phyloP scores from a whole-genome alignment of 1,139 yeast genomes.

The Diutina pseudorugosa region DNA sequence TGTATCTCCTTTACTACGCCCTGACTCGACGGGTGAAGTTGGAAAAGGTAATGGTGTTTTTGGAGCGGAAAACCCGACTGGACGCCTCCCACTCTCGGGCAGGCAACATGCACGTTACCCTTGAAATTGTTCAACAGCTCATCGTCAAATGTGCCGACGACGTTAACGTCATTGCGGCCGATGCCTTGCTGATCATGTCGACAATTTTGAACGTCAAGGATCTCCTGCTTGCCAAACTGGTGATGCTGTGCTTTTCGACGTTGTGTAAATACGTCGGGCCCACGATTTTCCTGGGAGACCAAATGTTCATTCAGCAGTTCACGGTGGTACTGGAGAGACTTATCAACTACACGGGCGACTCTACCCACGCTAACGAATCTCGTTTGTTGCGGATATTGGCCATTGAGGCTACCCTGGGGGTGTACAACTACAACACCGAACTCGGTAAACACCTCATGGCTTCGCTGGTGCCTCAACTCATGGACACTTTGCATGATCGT shows the following conservation, averaged over 20 bases:
- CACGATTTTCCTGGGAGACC: slow-evolving; percentile 63
- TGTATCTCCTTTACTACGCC: slow-evolving; percentile 84
- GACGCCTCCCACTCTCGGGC: slow-evolving; percentile 53
- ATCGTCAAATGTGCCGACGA: slow-evolving; percentile 73
- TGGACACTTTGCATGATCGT: slow-evolving; percentile 16
- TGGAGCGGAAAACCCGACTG: slow-evolving; percentile 47
- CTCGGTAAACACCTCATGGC: slow-evolving; percentile 25
- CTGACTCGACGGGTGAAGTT: slow-evolving; percentile 80
- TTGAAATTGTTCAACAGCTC: slow-evolving; percentile 56
- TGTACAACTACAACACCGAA: slow-evolving; percentile 26
- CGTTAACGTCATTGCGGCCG: slow-evolving; percentile 66
- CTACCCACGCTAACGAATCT: slow-evolving; percentile 37
- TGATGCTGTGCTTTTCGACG: slow-evolving; percentile 37
- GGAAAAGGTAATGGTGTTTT: slow-evolving; percentile 68
- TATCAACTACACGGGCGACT: slow-evolving; percentile 15
- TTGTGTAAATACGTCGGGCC: slow-evolving; percentile 59
- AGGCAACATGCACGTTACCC: slow-evolving; percentile 77
- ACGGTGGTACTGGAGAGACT: slow-evolving; percentile 26
- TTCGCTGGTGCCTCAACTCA: slow-evolving; percentile 29
- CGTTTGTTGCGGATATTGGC: slow-evolving; percentile 21
- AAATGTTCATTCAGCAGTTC: slow-evolving; percentile 42
- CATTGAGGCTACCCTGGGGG: slow-evolving; percentile 29
- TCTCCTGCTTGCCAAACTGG: slow-evolving; percentile 40
- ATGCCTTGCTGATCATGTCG: slow-evolving; percentile 38
- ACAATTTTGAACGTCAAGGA: slow-evolving; percentile 39